These are phyloP conservation scores for Pyricularia sp. DNA, from an alignment of 2,329 filamentous ascomycete species.

Conservation along the genomic window DNA sequence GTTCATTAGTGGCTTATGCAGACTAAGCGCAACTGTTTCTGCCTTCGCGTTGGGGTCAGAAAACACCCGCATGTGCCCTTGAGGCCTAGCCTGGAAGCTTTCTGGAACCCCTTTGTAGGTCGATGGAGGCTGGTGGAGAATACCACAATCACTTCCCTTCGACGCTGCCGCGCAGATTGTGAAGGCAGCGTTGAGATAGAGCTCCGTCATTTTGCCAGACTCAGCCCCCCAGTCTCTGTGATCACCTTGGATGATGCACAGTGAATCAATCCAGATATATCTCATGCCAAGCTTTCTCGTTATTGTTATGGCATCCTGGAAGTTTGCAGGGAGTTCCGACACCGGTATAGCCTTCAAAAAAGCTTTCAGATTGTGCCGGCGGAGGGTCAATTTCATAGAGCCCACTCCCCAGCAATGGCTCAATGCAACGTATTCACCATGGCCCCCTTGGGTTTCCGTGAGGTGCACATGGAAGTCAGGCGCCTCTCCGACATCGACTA, in stretches of 20 bases:
- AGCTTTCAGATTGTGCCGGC: background rate
- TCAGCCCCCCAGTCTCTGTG: conserved; percentile 11
- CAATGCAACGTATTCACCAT: background rate
- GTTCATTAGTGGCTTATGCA: background rate
- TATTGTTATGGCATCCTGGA: conserved; percentile 2
- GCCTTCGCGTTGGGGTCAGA: background rate
- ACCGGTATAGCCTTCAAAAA: background rate
- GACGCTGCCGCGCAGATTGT: background rate
- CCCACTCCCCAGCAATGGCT: conserved; percentile 4
- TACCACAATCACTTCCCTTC: background rate
- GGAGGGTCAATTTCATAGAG: too few species aligned
- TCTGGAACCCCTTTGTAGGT: too few species aligned
- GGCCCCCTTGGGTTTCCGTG: background rate
- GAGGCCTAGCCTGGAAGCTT: background rate
- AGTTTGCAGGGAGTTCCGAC: background rate
- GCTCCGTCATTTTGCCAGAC: background rate
- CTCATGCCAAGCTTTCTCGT: conserved; percentile 8
- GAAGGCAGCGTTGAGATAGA: background rate
- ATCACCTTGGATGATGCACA: conserved; percentile 17
- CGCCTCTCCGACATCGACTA: background rate
- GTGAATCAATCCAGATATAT: conserved; percentile 17
- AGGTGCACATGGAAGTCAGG: background rate
- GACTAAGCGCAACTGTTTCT: background rate
- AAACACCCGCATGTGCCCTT: background rate
- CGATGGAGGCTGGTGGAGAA: background rate